phyloP scores from a whole-genome alignment of 768 basidiomycete species.

The Rhodotorula kratochvilovae region DNA sequence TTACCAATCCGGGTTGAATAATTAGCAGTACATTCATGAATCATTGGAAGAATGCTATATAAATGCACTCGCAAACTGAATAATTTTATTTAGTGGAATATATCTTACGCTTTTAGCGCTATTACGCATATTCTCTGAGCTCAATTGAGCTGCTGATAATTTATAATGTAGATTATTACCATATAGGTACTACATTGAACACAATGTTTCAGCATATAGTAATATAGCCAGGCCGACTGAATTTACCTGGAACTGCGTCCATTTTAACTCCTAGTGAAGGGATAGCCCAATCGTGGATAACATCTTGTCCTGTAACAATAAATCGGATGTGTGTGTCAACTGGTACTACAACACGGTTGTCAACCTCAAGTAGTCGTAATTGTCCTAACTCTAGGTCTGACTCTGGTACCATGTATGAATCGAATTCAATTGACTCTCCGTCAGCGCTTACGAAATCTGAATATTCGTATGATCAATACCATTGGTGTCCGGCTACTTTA shows the following conservation, averaged over 20 bases:
- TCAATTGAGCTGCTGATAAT: no score
- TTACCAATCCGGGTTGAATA: no score
- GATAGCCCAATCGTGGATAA: slow-evolving; percentile 46
- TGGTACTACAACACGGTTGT: slow-evolving; percentile 42
- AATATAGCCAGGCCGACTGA: no score
- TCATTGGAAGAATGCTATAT: no score
- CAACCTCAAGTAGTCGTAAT: slow-evolving; percentile 42
- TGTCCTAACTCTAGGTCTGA: slow-evolving; percentile 42
- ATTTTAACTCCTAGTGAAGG: slow-evolving; percentile 45
- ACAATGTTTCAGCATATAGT: no score
- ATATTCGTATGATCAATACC: slow-evolving; percentile 40
- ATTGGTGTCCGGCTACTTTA: slow-evolving; percentile 41
- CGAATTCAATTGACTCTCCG: slow-evolving; percentile 40
- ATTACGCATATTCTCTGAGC: no score
- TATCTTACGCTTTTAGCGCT: no score
- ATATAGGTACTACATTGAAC: no score
- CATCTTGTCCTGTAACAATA: slow-evolving; percentile 44
- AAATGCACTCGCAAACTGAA: no score
- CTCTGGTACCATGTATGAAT: slow-evolving; percentile 40
- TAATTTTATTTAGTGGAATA: no score
- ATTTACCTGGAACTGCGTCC: slow-evolving; percentile 42
- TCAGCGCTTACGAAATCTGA: slow-evolving; percentile 39
- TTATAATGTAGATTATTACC: no score
- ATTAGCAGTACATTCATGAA: no score
- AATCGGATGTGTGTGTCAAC: slow-evolving; percentile 44